These are phyloP conservation scores for Hippophae tibetana DNA, from an alignment of 306 rosid genomes.

Conservation along the genomic window DNA sequence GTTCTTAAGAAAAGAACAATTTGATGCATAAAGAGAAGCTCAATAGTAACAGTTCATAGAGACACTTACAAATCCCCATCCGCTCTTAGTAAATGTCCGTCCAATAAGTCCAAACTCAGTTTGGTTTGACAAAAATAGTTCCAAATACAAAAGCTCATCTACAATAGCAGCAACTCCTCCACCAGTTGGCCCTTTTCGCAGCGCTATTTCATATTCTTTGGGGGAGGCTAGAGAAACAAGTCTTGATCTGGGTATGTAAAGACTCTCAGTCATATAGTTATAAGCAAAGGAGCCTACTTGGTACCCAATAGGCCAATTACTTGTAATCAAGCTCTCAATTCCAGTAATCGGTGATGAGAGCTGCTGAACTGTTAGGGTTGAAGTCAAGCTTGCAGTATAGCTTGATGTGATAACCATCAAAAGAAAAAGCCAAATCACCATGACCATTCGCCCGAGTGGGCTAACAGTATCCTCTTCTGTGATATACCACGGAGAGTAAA, in stretches of 20 bases:
- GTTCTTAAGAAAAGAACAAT: no score
- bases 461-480: conserved; percentile 73
- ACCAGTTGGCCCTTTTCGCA: conserved; percentile 48
- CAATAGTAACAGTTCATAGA: neutral
- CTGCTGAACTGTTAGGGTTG: conserved; percentile 88
- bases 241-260: conserved; percentile 54
- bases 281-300: conserved; percentile 89
- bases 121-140: conserved; percentile 59
- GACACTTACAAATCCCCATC: conserved; percentile 98
- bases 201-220: conserved; percentile 65
- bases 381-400: conserved; percentile 91
- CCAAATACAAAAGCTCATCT: conserved; percentile 82
- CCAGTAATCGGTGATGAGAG: conserved; percentile 83
- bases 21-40: neutral
- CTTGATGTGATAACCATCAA: conserved; percentile 91
- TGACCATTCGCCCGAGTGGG: conserved; percentile 81
- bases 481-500: conserved; percentile 18
- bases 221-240: conserved; percentile 76
- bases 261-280: conserved; percentile 66
- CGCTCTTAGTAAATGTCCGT: conserved; percentile 67
- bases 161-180: conserved; percentile 94
- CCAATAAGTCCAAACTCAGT: conserved; percentile 77
- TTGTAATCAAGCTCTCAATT: conserved; percentile 72
- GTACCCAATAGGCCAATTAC: conserved; percentile 74
- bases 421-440: conserved; percentile 90